Base-by-base conservation (phyloP, 2,329 filamentous ascomycete species). In the Xylariaceae sp. region DNA sequence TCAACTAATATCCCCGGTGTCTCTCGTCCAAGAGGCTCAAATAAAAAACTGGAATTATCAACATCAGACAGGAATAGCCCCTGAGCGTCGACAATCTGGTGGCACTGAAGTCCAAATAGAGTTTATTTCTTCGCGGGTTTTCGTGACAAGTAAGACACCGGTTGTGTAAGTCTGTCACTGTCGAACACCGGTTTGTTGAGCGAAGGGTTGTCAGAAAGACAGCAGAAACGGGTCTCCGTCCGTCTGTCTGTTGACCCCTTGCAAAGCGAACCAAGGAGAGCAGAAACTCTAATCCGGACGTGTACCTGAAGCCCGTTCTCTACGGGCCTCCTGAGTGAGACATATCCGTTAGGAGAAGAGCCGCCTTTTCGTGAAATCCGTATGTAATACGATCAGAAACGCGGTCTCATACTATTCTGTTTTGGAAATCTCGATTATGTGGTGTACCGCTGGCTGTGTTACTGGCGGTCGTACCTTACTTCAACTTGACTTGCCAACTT, bases 91-190 rank as follows among this genome's bases (percentile, higher is more conserved):
- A 51, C 8, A 42, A 42, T 42, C 9, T n/a, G 11, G 42, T 45
- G 11, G 42, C 42, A 45, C 42, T 55, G 61, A 62, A 48, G 59
- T 63, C 53, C 44, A 57, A 61, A 63, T 59, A 63, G 45, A 61
- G 48, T 61, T 59, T 17, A 45, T 42, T 42, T 42, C 37, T 42
- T 5, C 34, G 39, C 39, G 23, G 23, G 23, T 30, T 30, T 30
- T 30, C 23, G 23, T 30, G 23, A 30, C 23, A 30, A 30, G 23
- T 52, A 52, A 57, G 15, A 54, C 54, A 53, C 10, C n/a, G 44
- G 47, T 23, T 42, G 53, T 9, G 23, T 11, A 18, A 50, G 56
- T 59, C 52, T 47, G 52, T 58, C 15, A 56, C 47, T 52, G 23
- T 30, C 5, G 23, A 5, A 30, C 23, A 30, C 23, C 5, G 23